These are phyloP conservation scores for Ceratobasidium papillatum DNA, from an alignment of 1,284 basidiomycete genomes.

Conservation along the genomic window DNA sequence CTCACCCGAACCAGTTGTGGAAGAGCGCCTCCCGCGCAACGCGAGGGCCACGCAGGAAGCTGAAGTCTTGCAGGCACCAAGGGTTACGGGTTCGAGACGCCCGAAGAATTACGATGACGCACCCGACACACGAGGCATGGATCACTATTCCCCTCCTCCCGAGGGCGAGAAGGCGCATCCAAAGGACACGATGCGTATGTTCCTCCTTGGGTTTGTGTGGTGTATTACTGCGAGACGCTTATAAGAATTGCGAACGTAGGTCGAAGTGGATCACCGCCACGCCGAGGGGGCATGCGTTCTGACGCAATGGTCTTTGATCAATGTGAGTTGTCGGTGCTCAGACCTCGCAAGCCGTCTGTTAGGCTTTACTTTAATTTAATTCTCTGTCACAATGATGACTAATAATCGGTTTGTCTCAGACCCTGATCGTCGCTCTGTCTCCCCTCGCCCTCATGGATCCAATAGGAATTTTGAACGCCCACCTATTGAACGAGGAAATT, in stretches of 20 bases:
- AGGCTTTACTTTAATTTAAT: not conserved
- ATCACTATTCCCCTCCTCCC: constrained; percentile 37
- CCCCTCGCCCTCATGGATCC: constrained; percentile 14
- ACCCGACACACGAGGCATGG: constrained; percentile 4
- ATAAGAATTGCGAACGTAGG: constrained; percentile 3
- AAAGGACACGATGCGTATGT: constrained; percentile 13
- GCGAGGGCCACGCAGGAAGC: not conserved
- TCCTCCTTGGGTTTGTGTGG: not conserved
- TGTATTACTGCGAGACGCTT: not conserved
- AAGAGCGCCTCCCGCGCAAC: not conserved
- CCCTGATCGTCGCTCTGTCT: constrained; percentile 16
- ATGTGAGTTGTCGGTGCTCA: not conserved
- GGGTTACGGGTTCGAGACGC: constrained; percentile 10
- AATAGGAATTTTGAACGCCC: constrained; percentile 19
- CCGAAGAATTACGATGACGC: constrained; percentile 3
- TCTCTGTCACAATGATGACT: not conserved
- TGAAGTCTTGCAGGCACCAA: not conserved
- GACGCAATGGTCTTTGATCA: constrained; percentile 25
- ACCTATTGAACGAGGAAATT: not conserved
- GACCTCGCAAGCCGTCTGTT: not conserved
- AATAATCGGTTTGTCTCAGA: constrained; percentile 1
- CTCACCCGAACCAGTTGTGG: not conserved
- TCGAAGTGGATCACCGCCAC: constrained; percentile 27
- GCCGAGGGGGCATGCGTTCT: constrained; percentile 32
- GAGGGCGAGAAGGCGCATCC: not conserved